Evolutionary conservation across 75 land plant species (phyloP).

Genomic region (Cryptomeria japonica): DNA sequence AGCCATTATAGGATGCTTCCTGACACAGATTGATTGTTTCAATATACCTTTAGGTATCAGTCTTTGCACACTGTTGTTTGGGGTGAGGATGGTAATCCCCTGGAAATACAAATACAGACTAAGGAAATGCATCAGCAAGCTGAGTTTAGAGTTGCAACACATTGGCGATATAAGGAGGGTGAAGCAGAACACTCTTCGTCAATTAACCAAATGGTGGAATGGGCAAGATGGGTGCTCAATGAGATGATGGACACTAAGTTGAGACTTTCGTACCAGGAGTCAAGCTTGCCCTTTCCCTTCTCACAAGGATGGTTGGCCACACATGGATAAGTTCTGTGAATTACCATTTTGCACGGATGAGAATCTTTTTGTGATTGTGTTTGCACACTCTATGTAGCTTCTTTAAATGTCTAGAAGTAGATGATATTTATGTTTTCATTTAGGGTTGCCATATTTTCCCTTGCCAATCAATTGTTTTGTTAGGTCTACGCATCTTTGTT

Average conservation of each 20-base stretch:
- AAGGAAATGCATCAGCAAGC: slow-evolving; percentile 94
- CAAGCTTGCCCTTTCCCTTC: too few species aligned
- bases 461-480: background rate
- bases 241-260: slow-evolving; percentile 69
- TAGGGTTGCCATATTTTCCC: background rate
- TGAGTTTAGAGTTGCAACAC: slow-evolving; percentile 94
- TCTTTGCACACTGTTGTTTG: slow-evolving; percentile 89
- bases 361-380: too few species aligned
- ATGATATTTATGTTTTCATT: background rate
- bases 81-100: slow-evolving; percentile 72
- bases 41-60: slow-evolving; percentile 53
- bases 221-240: slow-evolving; percentile 94
- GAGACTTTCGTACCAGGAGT: slow-evolving; percentile 33
- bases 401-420: background rate
- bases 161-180: slow-evolving; percentile 97
- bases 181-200: slow-evolving; percentile 65
- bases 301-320: too few species aligned
- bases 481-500: background rate
- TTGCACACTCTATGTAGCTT: background rate
- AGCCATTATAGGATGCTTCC: background rate
- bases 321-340: too few species aligned
- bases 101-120: slow-evolving; percentile 94
- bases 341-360: too few species aligned
- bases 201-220: slow-evolving; percentile 86
- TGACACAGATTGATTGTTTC: background rate